A percentile compares a stretch with the other conserved stretches of the same genome.
These are phyloP conservation scores for Ascochyta pisi DNA, from an alignment of 2,329 filamentous ascomycete genomes.

Conservation along the genomic window DNA sequence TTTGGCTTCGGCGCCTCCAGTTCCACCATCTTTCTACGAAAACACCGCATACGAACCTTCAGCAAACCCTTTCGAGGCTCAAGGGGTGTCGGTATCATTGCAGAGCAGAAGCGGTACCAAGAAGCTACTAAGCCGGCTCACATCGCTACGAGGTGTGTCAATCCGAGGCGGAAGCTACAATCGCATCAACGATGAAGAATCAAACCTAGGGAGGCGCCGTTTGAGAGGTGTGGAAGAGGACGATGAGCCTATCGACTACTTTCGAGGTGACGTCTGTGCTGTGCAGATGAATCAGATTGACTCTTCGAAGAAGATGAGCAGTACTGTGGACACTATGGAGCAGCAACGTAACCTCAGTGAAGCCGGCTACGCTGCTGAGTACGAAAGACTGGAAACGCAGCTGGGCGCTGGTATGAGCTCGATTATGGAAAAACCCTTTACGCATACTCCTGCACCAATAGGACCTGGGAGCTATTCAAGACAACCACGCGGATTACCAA, in stretches of 20 bases:
- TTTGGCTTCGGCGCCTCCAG: constrained; percentile 32
- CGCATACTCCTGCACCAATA: constrained; percentile 22
- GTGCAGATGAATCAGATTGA: constrained; percentile 38
- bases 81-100: constrained; percentile 23
- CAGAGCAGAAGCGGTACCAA: constrained; percentile 35
- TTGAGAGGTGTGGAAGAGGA: constrained; percentile 39
- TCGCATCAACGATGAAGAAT: constrained; percentile 44
- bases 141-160: constrained; percentile 33
- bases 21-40: constrained; percentile 41
- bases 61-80: constrained; percentile 28
- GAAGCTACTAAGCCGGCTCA: constrained; percentile 40
- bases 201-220: constrained; percentile 10
- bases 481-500: constrained; percentile 33
- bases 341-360: constrained; percentile 34
- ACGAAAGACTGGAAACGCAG: constrained; percentile 42
- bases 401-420: constrained; percentile 49
- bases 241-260: constrained; percentile 38
- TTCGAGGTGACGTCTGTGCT: constrained; percentile 40
- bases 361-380: constrained; percentile 46
- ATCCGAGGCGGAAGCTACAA: constrained; percentile 35
- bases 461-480: constrained; percentile 20
- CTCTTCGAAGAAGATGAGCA: constrained; percentile 17
- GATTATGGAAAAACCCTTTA: constrained; percentile 45
- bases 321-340: constrained; percentile 25
- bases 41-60: constrained; percentile 40